Evolutionary conservation across 345 rosid genomes (phyloP).

Genomic region (Eucalyptus paniculata): DNA sequence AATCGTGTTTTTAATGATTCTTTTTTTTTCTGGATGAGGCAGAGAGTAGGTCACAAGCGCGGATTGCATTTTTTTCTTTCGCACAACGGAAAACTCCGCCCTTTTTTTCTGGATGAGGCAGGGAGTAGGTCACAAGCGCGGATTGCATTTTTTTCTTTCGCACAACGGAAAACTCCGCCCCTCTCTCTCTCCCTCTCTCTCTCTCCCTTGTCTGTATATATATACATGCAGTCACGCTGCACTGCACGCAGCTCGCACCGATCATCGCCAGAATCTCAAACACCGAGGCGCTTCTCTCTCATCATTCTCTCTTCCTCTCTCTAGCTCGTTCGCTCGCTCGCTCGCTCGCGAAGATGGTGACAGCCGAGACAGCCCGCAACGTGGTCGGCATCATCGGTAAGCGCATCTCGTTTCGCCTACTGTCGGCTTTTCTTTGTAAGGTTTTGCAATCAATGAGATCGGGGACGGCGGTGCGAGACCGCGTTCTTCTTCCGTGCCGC

Average conservation of each 20-base stretch:
- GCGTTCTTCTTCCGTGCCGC: too few species aligned
- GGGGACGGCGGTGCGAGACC: too few species aligned
- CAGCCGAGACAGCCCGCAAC: background rate
- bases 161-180: background rate
- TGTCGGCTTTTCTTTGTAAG: too few species aligned
- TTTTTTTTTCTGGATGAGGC: background rate
- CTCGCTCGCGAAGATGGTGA: background rate
- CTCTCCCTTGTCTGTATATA: background rate
- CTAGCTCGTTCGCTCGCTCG: background rate
- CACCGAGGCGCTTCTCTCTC: background rate
- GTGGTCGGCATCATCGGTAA: constrained; percentile 2
- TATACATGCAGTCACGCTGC: background rate
- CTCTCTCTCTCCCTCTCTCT: too few species aligned
- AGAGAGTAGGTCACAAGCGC: background rate
- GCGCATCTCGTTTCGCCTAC: background rate
- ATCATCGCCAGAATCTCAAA: background rate
- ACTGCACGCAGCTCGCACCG: background rate
- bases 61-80: background rate
- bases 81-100: background rate
- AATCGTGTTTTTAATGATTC: background rate
- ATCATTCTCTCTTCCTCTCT: background rate
- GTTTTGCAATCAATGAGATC: too few species aligned
- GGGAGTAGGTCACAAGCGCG: background rate
- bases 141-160: background rate
- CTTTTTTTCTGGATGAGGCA: background rate